phyloP scores from a whole-genome alignment of 2,329 filamentous ascomycete genomes.

The Dactylonectria estremocensis region DNA sequence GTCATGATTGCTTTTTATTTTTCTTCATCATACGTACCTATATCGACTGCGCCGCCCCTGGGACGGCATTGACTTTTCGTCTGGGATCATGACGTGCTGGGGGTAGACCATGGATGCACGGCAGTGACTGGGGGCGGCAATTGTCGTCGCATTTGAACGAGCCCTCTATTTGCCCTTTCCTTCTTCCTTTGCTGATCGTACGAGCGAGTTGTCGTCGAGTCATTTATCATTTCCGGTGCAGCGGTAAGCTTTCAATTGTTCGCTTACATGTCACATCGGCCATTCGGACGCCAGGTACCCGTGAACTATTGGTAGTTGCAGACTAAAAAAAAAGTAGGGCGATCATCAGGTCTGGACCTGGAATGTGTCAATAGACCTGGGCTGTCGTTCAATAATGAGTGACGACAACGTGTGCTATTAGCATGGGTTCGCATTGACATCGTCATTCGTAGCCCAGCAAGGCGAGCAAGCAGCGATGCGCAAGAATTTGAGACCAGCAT shows the following conservation, averaged over 20 bases:
- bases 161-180: not conserved
- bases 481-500: too few relatives aligned
- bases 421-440: constrained; percentile 13
- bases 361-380: not conserved
- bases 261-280: constrained; percentile 7
- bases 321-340: not conserved
- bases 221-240: constrained; percentile 24
- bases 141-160: not conserved
- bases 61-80: constrained; percentile 13
- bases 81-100: constrained; percentile 21
- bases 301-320: constrained; percentile 22
- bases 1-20: constrained; percentile 10
- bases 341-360: not conserved
- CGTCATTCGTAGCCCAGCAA: constrained; percentile 1
- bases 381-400: not conserved
- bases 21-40: not conserved
- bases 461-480: not conserved
- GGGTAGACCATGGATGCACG: too few relatives aligned
- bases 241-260: constrained; percentile 9
- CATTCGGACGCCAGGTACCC: constrained; percentile 4
- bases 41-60: constrained; percentile 9
- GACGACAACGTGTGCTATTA: not conserved
- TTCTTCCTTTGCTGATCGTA: constrained; percentile 8
- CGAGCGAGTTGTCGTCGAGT: constrained; percentile 14
- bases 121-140: not conserved